These are phyloP conservation scores for Ananas comosus DNA, from an alignment of 176 grass and related monocot genomes.

Conservation along the genomic window DNA sequence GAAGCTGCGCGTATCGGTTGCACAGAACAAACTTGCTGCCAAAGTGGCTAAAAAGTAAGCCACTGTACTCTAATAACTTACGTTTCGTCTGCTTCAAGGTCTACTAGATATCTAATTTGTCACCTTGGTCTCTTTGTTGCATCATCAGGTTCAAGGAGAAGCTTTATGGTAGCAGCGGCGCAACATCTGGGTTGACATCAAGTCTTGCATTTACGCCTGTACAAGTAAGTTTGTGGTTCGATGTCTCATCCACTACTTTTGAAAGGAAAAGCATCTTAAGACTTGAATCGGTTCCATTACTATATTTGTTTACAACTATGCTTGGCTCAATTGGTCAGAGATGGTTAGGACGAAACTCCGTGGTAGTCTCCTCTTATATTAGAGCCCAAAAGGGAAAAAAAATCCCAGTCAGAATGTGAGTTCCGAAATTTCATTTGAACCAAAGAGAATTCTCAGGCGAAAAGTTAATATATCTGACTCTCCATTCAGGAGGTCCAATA, in stretches of 20 bases:
- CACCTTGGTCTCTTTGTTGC: slow-evolving; percentile 9
- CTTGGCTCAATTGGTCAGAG: too few relatives aligned
- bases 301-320: too few relatives aligned
- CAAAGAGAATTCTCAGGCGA: too few relatives aligned
- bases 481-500: too few relatives aligned
- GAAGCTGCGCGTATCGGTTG: slow-evolving; percentile 67
- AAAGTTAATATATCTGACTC: too few relatives aligned
- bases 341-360: too few relatives aligned
- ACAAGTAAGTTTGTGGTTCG: slow-evolving; percentile 44
- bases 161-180: slow-evolving; percentile 67
- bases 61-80: background rate
- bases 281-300: too few relatives aligned
- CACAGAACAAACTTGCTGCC: slow-evolving; percentile 45
- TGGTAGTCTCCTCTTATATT: too few relatives aligned
- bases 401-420: too few relatives aligned
- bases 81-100: background rate
- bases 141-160: slow-evolving; percentile 86
- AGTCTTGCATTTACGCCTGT: slow-evolving; percentile 94
- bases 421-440: too few relatives aligned
- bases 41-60: slow-evolving; percentile 71
- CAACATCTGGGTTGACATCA: slow-evolving; percentile 78
- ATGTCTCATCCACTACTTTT: background rate
- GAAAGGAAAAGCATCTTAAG: too few relatives aligned
- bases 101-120: background rate
- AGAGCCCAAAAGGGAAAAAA: too few relatives aligned